A percentile compares a stretch with the other conserved stretches of the same genome.
These are phyloP conservation scores for Durio zibethinus DNA, from an alignment of 345 rosid species.

Conservation along the genomic window DNA sequence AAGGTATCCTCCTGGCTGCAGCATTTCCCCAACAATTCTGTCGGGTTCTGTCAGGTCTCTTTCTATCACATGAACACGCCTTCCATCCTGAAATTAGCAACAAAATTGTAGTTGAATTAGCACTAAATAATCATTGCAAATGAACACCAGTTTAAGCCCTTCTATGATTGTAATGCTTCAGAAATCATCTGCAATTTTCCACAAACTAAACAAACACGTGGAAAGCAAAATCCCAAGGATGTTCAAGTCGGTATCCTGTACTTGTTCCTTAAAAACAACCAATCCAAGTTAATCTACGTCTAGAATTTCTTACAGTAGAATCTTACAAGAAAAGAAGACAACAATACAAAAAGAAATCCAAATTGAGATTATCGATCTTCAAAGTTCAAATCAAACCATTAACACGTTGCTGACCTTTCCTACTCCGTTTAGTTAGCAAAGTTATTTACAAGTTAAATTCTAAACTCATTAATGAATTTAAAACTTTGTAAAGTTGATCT, in stretches of 20 bases:
- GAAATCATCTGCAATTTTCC: not conserved
- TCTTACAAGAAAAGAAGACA: not conserved
- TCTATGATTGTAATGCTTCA: not conserved
- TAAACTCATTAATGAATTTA: too few species aligned
- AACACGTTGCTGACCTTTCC: not conserved
- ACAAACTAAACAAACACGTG: not conserved
- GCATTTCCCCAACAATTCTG: slow-evolving; percentile 46
- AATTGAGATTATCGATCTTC: not conserved
- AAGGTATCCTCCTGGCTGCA: slow-evolving; percentile 53
- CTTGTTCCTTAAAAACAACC: not conserved
- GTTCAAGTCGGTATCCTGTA: not conserved
- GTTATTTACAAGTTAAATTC: not conserved
- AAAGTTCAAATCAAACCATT: not conserved
- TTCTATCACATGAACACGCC: slow-evolving; percentile 48
- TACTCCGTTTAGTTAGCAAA: not conserved
- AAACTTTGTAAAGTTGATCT: too few species aligned
- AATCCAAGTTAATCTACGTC: not conserved
- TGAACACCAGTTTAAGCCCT: not conserved
- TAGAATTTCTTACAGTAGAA: not conserved
- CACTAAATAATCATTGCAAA: not conserved
- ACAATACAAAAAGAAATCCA: not conserved
- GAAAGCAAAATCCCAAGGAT: not conserved
- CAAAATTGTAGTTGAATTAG: not conserved
- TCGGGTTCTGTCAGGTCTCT: slow-evolving; percentile 51
- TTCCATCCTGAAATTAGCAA: slow-evolving; percentile 38